Base-by-base conservation (phyloP, 176 grass and related monocot species). In the Zoysia pacifica region DNA sequence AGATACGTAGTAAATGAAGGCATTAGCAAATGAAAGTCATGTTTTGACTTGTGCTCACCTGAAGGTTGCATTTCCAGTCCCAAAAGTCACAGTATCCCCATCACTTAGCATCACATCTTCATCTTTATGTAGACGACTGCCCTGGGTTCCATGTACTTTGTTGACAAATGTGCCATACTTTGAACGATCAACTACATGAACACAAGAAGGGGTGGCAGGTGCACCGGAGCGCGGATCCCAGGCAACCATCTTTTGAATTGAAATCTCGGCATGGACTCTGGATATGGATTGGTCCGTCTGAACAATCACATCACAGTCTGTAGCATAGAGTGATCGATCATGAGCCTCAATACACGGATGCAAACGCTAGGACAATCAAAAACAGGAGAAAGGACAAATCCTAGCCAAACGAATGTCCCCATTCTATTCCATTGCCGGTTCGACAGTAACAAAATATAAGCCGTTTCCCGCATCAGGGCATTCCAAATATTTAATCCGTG, bases 121-220 rank as follows among this genome's bases (percentile, higher is more conserved):
- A 80, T 91, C 88, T 85, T 93, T 98, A 48, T 67, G 73, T 55
- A 94, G 74, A 9, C 84, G 80, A 74, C 70, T 86, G 46, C 87
- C 81, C 62, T 93, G 86, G 60, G 81, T 63, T 44, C 86, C 95
- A 6, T 65, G 67, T 83, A 87, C 83, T 90, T 83, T 89, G 88
- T 94, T 93, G 74, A 98, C 73, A 79, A 88, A 89, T 55, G 92
- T 94, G 13, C 92, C 95, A 16, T 93, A 98, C 73, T 94, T 98
- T 19, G 95, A 98, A 6, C 74, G 81, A 65, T 98, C 95, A 42
- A 93, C n/a, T 41, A 94, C 73, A 65, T 46, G 76, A 39, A 89
- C 92, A 91, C 81, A 79, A 15, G 95, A 93, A 49, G 86, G 88
- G 68, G 35, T 87, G 43, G 81, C 20, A 69, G 81, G 82, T 11